These are phyloP conservation scores for Escallonia herrerae DNA, from an alignment of 129 eudicot species.

Conservation along the genomic window DNA sequence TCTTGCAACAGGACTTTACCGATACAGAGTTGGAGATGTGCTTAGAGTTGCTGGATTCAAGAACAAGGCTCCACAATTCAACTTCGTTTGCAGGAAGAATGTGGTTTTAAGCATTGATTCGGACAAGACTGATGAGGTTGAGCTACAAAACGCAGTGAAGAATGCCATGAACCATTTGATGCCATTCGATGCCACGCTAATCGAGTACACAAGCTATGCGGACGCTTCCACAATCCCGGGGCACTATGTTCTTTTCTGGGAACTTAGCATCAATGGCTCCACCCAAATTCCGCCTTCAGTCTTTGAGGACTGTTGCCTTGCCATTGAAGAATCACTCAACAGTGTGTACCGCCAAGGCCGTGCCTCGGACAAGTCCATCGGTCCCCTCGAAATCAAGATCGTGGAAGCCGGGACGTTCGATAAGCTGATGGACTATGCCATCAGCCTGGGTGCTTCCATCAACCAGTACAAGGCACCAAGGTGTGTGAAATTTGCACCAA, in stretches of 20 bases:
- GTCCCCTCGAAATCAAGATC: conserved; percentile 71
- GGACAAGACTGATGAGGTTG: conserved; percentile 71
- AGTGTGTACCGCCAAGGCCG: conserved; percentile 73
- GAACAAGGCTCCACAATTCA: conserved; percentile 73
- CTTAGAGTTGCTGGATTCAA: conserved; percentile 70
- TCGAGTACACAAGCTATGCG: conserved; percentile 71
- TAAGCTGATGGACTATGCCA: conserved; percentile 80
- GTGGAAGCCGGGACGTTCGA: conserved; percentile 73
- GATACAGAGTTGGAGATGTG: conserved; percentile 74
- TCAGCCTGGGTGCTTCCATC: conserved; percentile 66
- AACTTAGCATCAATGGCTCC: conserved; percentile 34
- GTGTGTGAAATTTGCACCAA: conserved; percentile 64
- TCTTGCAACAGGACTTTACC: conserved; percentile 46
- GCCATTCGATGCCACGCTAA: conserved; percentile 47
- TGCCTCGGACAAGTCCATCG: conserved; percentile 53
- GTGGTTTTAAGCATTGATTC: conserved; percentile 72
- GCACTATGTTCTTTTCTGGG: conserved; percentile 75
- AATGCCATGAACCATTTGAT: conserved; percentile 44
- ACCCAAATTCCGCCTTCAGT: conserved; percentile 53
- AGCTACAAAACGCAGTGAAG: conserved; percentile 60
- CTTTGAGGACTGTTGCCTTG: conserved; percentile 59
- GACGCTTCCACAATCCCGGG: conserved; percentile 65
- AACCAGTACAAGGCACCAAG: conserved; percentile 87
- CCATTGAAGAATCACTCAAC: conserved; percentile 60
- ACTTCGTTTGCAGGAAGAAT: conserved; percentile 64